A percentile compares a stretch with the other conserved stretches of the same genome.
These are phyloP conservation scores for Mycena polygramma DNA, from an alignment of 768 basidiomycete genomes.

Conservation along the genomic window DNA sequence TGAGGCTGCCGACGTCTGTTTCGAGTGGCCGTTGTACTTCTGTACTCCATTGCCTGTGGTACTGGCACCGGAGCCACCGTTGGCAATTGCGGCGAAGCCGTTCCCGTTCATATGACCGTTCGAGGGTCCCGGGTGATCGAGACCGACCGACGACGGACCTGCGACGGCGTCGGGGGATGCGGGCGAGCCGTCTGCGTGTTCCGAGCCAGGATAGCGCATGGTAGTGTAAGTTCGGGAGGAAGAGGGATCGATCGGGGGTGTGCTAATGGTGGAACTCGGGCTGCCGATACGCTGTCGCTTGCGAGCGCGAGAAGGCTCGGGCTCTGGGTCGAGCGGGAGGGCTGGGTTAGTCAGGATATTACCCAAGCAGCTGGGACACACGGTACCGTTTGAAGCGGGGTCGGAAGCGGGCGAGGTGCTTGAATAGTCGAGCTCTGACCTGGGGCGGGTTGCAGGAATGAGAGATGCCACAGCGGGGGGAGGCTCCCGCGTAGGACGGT, in stretches of 20 bases:
- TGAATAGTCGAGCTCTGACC: slow-evolving; percentile 42
- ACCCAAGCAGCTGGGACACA: slow-evolving; percentile 20
- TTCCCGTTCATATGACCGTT: slow-evolving; percentile 64
- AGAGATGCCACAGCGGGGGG: slow-evolving; percentile 67
- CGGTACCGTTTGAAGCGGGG: slow-evolving; percentile 53
- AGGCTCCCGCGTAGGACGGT: slow-evolving; percentile 68
- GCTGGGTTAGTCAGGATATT: slow-evolving; percentile 29
- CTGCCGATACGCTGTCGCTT: slow-evolving; percentile 78
- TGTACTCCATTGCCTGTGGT: slow-evolving; percentile 62
- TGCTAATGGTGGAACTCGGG: slow-evolving; percentile 48
- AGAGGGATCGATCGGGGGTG: slow-evolving; percentile 50
- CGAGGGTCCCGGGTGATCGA: slow-evolving; percentile 51
- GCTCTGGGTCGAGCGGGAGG: slow-evolving; percentile 48
- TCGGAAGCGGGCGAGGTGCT: slow-evolving; percentile 43
- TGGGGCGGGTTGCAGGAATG: slow-evolving; percentile 61
- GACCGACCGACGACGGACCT: slow-evolving; percentile 64
- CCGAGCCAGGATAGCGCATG: slow-evolving; percentile 68
- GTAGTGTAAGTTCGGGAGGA: slow-evolving; percentile 49
- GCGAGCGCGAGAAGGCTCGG: slow-evolving; percentile 69
- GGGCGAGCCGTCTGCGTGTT: slow-evolving; percentile 61
- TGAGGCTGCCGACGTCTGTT: slow-evolving; percentile 33
- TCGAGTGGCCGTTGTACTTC: slow-evolving; percentile 58
- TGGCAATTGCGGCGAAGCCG: slow-evolving; percentile 52
- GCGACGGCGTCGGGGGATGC: slow-evolving; percentile 61
- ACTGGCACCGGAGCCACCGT: slow-evolving; percentile 48